Percentiles rank a stretch among this genome's conserved stretches.
phyloP scores from a whole-genome alignment of 345 rosid genomes.

The Turnera subulata region DNA sequence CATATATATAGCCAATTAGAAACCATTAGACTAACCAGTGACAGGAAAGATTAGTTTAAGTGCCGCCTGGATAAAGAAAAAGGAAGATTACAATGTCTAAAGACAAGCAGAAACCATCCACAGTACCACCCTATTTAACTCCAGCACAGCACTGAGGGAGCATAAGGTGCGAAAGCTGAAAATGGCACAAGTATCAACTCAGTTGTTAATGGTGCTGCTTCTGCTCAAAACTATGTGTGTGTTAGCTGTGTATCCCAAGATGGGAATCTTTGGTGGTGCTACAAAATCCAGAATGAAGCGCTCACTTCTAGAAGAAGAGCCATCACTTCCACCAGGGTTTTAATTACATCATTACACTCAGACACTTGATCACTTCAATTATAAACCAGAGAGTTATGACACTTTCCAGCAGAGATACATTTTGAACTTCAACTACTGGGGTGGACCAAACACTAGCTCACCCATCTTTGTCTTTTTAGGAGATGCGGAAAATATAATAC shows the following conservation, averaged over 20 bases:
- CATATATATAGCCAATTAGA: too few species aligned
- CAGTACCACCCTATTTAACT: too few species aligned
- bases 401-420: constrained; percentile 27
- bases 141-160: too few species aligned
- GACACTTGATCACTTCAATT: constrained; percentile 32
- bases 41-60: too few species aligned
- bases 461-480: constrained; percentile 19
- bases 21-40: too few species aligned
- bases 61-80: too few species aligned
- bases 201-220: neutral
- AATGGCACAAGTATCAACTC: too few species aligned
- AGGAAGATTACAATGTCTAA: too few species aligned
- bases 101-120: too few species aligned
- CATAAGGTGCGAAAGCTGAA: too few species aligned
- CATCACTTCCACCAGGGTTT: constrained; percentile 2
- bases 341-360: constrained; percentile 16
- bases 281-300: neutral
- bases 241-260: constrained; percentile 4
- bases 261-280: neutral
- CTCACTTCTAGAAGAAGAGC: too few species aligned
- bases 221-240: neutral
- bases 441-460: constrained; percentile 18
- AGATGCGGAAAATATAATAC: constrained; percentile 1
- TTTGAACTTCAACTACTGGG: constrained; percentile 23
- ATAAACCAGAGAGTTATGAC: constrained; percentile 23